Conservation (phyloP, 2,329 filamentous ascomycete species). For the Fusarium sp. region DNA sequence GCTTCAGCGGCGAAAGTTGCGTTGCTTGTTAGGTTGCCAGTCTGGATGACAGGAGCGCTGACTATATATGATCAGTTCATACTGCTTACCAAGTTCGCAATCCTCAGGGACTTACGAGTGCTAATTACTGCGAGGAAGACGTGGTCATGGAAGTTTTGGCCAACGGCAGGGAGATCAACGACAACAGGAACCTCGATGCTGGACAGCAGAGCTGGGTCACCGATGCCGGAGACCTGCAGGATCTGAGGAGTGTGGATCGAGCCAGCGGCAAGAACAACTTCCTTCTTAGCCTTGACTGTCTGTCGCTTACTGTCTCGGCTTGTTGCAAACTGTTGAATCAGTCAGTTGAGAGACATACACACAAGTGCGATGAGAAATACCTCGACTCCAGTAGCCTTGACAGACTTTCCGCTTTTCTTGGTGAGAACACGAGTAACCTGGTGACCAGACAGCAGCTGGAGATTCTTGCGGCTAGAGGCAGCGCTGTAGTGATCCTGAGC, state of each 20-base stretch:
- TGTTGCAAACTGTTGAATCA: constrained; percentile 6
- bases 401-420: constrained; percentile 6
- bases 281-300: constrained; percentile 44
- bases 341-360: rapidly evolving
- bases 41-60: background rate
- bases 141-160: constrained; percentile 60
- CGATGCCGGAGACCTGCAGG: constrained; percentile 64
- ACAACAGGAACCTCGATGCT: constrained; percentile 55
- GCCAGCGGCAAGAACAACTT: constrained; percentile 58
- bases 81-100: rapidly evolving
- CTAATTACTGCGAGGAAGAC: constrained; percentile 12
- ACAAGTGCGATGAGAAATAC: background rate
- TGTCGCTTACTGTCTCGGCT: background rate
- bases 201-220: constrained; percentile 52
- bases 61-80: constrained; percentile 3
- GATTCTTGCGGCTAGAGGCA: constrained; percentile 21
- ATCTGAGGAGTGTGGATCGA: constrained; percentile 57
- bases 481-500: constrained; percentile 37
- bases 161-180: constrained; percentile 61
- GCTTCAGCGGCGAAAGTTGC: constrained; percentile 33
- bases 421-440: constrained; percentile 40
- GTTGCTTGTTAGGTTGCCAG: background rate
- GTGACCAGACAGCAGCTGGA: constrained; percentile 20
- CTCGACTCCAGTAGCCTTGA: constrained; percentile 35
- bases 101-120: background rate